Evolutionary conservation across 1,139 yeast genomes (phyloP).

Genomic region (Lodderomyces beijingensis): DNA sequence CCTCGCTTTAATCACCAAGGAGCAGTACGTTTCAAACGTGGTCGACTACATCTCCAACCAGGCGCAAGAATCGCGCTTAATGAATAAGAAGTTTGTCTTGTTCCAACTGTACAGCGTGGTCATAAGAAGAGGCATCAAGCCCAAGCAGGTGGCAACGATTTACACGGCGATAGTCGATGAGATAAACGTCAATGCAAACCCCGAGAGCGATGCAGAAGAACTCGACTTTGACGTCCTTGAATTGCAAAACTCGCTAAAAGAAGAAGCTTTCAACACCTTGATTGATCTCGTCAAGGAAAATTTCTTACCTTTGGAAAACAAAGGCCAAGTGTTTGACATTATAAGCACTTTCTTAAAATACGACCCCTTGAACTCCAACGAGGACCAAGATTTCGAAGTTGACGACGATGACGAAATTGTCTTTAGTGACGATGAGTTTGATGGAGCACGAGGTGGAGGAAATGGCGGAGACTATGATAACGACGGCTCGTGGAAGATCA

Average conservation of each 20-base stretch:
- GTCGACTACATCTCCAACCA: conserved; percentile 8
- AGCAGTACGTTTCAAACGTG: conserved; percentile 13
- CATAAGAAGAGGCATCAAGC: conserved; percentile 12
- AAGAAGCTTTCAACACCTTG: conserved; percentile 43
- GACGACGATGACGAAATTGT: conserved; percentile 37
- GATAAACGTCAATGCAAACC: conserved; percentile 2
- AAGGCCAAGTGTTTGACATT: conserved; percentile 9
- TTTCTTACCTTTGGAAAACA: conserved; percentile 12
- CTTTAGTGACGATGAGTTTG: conserved; percentile 28
- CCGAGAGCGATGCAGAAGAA: conserved; percentile 24
- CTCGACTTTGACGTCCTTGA: conserved; percentile 37
- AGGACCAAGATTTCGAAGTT: conserved; percentile 34
- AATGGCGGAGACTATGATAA: conserved; percentile 26
- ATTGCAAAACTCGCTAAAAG: conserved; percentile 38
- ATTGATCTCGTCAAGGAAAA: conserved; percentile 20
- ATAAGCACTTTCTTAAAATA: conserved; percentile 44
- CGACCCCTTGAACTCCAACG: conserved; percentile 50
- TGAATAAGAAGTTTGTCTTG: conserved; percentile 7
- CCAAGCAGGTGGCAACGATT: conserved; percentile 6
- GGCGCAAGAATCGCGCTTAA: conserved; percentile 4
- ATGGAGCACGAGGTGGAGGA: no score
- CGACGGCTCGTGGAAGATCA: conserved; percentile 69
- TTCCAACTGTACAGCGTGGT: conserved; percentile 14
- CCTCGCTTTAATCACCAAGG: conserved; percentile 25
- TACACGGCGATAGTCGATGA: conserved; percentile 6